Conservation (phyloP, 306 rosid species). For the Datisca glomerata region DNA sequence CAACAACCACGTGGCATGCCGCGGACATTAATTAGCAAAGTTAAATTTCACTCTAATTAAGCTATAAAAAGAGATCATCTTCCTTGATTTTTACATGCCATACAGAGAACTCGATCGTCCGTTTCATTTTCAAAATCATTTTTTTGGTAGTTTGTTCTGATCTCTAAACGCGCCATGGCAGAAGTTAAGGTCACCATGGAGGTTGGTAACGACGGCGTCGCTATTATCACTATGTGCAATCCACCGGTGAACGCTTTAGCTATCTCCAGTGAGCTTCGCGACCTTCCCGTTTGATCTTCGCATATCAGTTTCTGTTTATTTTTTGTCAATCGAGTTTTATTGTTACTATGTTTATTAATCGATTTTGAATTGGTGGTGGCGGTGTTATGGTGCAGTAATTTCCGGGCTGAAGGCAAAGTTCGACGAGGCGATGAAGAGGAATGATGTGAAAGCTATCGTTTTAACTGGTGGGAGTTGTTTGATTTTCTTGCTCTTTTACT, state of each 20-base stretch:
- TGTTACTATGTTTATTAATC: not conserved
- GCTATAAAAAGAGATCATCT: no score
- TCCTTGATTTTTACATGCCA: no score
- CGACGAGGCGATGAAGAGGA: slow-evolving; percentile 58
- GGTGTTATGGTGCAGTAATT: slow-evolving; percentile 48
- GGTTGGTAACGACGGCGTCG: slow-evolving; percentile 89
- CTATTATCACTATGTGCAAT: slow-evolving; percentile 62
- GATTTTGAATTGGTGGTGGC: slow-evolving; percentile 9
- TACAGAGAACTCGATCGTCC: no score
- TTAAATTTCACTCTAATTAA: no score
- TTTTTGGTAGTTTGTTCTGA: no score
- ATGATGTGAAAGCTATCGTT: slow-evolving; percentile 82
- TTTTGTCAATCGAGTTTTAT: not conserved
- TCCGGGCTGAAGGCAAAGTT: slow-evolving; percentile 56
- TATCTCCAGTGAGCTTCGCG: slow-evolving; percentile 31
- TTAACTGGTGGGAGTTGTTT: slow-evolving; percentile 50
- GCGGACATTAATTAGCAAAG: no score
- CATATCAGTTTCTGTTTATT: not conserved
- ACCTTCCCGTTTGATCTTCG: not conserved
- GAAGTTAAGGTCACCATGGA: slow-evolving; percentile 54
- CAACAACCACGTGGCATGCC: no score
- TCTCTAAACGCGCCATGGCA: slow-evolving; percentile 56
- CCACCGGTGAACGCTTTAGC: slow-evolving; percentile 97
- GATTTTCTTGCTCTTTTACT: not conserved
- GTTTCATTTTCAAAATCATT: no score